Evolutionary conservation across 345 rosid genomes (phyloP).

Genomic region (Theobroma cacao): DNA sequence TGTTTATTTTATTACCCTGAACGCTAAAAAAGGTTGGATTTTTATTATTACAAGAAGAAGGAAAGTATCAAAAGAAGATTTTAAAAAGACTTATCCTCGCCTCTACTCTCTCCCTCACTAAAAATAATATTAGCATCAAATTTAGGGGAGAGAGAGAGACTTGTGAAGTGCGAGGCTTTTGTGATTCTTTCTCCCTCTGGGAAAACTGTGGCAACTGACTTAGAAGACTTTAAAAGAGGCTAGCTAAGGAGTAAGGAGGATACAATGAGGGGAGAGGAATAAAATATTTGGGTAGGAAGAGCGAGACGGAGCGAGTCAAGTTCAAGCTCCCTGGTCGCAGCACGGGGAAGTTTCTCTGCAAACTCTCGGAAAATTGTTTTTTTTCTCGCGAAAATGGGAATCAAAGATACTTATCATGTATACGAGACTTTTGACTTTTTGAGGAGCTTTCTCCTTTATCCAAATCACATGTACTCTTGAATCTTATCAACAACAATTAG

Average conservation of each 20-base stretch:
- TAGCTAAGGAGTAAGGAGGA: too few species aligned
- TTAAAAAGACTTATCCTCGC: background rate
- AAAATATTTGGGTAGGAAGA: background rate
- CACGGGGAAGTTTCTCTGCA: background rate
- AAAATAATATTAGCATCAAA: background rate
- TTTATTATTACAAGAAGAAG: background rate
- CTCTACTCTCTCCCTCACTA: background rate
- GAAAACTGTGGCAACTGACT: background rate
- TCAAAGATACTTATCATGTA: background rate
- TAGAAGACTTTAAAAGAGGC: background rate
- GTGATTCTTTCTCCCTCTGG: background rate
- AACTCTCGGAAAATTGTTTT: background rate
- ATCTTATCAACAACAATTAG: background rate
- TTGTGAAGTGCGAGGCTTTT: background rate
- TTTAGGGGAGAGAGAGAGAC: background rate
- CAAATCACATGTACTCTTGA: background rate
- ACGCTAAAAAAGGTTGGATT: background rate
- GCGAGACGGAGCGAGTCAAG: background rate
- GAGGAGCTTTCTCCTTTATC: background rate
- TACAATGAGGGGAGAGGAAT: background rate
- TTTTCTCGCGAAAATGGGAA: slow-evolving; percentile 7
- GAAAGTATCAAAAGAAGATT: background rate
- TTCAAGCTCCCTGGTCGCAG: background rate
- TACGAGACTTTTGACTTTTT: background rate
- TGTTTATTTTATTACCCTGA: background rate